phyloP scores from a whole-genome alignment of 495 filamentous ascomycete species.

The Trichoderma virens region DNA sequence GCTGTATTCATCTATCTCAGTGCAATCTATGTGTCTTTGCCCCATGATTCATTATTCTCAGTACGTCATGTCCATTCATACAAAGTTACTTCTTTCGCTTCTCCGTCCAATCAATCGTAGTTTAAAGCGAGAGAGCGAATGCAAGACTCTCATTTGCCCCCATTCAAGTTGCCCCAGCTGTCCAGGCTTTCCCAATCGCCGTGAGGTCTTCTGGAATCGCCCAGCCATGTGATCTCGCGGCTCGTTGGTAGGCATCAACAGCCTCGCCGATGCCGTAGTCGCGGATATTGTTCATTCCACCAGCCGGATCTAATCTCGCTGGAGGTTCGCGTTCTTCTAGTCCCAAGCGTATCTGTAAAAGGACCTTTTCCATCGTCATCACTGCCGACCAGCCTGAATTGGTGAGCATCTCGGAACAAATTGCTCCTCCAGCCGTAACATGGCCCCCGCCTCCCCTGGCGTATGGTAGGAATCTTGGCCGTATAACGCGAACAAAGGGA shows the following conservation, averaged over 20 bases:
- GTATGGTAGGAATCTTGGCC: conserved; percentile 71
- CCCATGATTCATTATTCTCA: too few relatives aligned
- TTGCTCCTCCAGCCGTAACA: conserved; percentile 76
- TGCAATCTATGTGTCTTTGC: too few relatives aligned
- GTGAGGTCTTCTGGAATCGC: conserved; percentile 37
- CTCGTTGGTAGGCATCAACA: conserved; percentile 61
- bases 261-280: conserved; percentile 69
- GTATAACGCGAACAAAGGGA: conserved; percentile 78
- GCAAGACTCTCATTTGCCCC: neutral
- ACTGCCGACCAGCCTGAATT: conserved; percentile 73
- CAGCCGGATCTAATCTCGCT: conserved; percentile 46
- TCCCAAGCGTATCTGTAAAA: conserved; percentile 76
- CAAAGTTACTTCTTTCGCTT: too few relatives aligned
- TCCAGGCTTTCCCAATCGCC: neutral
- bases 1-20: too few relatives aligned
- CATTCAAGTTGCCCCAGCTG: neutral
- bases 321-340: conserved; percentile 65
- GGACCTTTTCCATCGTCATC: conserved; percentile 66
- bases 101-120: too few relatives aligned
- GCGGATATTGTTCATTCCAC: neutral
- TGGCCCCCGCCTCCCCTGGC: conserved; percentile 73
- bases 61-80: too few relatives aligned
- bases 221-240: conserved; percentile 63
- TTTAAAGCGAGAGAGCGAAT: too few relatives aligned
- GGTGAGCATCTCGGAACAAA: conserved; percentile 91